Base-by-base conservation (phyloP, 345 rosid genomes). In the Gossypium sturtianum region DNA sequence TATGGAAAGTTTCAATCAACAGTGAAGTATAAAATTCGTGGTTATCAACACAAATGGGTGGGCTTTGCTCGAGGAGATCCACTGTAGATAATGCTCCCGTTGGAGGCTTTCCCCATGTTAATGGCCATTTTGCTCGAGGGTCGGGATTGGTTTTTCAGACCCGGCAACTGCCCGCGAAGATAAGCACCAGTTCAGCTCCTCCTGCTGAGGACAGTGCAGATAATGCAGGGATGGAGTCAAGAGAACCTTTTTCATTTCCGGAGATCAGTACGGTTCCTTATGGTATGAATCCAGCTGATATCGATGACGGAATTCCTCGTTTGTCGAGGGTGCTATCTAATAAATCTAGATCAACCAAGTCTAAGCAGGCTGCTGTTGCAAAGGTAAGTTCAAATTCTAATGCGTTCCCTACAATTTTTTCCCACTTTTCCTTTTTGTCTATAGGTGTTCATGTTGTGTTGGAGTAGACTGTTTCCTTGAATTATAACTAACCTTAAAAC, bases 51-150 rank as follows among this genome's bases (percentile, higher is more conserved):
- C 77, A 73, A 56, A 95, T 95, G 98, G 99, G 99, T 78, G 99
- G 98, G 84, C 87, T 95, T 83, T 93, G 99, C 90, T 93, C 99
- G 78, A 89, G 94, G 94, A 88, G 94, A 77, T 87, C 97, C 49
- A 86, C 89, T 84, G 89, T 95, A 82, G 93, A 93, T 87, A 89
- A 88, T 87, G 97, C 91, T 88, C 93, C 92, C 85, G 82, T 93
- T 83, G 94, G 90, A 85, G 86, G 85, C 91, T 89, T 88, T 74
- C 81, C 88, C 2, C 82, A 80, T 78, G 81, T 74, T 49, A 90
- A 91, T 83, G 97, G 91, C 70, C 89, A 81, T 83, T 67, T 77
- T 66, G 80, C 56, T 78, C 68, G 82, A 58, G 86, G 69, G 9
- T 65, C 88, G 76, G 82, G 86, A 41, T 71, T 85, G 64, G 82